A percentile compares a stretch with the other conserved stretches of the same genome.
Evolutionary conservation across 257 asterid species (phyloP).

Genomic region (Osmanthus fragrans): DNA sequence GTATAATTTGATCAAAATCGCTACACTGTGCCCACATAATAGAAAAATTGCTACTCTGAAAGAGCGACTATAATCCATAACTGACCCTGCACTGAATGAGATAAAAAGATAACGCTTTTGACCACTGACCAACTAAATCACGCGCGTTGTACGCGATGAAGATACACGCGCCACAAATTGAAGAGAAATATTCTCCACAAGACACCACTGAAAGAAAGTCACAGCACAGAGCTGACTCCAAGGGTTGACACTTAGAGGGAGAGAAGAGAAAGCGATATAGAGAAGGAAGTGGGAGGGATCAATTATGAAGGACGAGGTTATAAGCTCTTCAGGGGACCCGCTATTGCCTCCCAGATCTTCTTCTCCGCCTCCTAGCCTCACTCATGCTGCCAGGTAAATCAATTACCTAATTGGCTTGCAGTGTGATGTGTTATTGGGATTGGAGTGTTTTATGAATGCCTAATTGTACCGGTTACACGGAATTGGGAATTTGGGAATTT

Average conservation of each 20-base stretch:
- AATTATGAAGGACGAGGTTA: slow-evolving; percentile 87
- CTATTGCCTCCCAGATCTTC: slow-evolving; percentile 65
- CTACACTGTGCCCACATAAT: too few relatives aligned
- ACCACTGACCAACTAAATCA: background rate
- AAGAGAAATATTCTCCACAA: background rate
- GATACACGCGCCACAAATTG: too few relatives aligned
- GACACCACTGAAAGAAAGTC: background rate
- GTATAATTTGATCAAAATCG: too few relatives aligned
- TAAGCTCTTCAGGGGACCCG: slow-evolving; percentile 90
- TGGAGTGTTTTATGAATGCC: slow-evolving; percentile 6
- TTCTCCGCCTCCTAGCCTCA: slow-evolving; percentile 76
- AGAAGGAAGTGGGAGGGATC: slow-evolving; percentile 6
- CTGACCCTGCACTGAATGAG: too few relatives aligned
- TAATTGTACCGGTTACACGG: slow-evolving; percentile 1
- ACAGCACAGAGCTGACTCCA: background rate
- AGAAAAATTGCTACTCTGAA: too few relatives aligned
- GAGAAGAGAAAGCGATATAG: background rate
- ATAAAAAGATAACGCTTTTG: background rate
- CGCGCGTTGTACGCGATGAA: slow-evolving; percentile 16
- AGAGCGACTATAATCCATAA: background rate
- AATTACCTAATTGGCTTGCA: slow-evolving; percentile 7
- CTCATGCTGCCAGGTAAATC: slow-evolving; percentile 93
- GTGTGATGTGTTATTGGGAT: slow-evolving; percentile 6
- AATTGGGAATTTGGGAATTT: background rate
- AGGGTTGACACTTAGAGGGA: background rate